Percentiles rank a stretch among this genome's conserved stretches.
Evolutionary conservation across 2,329 filamentous ascomycete species (phyloP).

Genomic region (Fusarium siculi): DNA sequence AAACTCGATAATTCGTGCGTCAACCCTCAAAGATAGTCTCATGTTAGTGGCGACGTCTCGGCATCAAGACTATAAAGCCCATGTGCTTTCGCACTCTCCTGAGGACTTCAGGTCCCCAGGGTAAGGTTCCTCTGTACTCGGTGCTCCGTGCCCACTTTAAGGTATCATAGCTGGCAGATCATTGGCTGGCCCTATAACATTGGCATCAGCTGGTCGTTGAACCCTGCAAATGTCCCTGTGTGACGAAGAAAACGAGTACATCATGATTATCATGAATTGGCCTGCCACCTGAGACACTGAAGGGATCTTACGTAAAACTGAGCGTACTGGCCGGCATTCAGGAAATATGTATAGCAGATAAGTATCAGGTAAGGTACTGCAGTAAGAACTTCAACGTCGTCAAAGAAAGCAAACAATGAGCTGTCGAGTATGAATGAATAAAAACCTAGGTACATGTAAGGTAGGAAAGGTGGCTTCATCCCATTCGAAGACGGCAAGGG

Average conservation of each 20-base stretch:
- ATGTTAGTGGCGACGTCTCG: neutral
- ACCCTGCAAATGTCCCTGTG: constrained; percentile 9
- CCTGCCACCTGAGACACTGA: neutral
- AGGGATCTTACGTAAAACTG: neutral
- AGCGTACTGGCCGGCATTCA: neutral
- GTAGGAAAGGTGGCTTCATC: neutral
- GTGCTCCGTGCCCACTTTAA: constrained; percentile 13
- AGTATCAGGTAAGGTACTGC: neutral
- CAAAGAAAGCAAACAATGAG: neutral
- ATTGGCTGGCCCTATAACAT: constrained; percentile 37
- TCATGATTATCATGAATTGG: constrained; percentile 20
- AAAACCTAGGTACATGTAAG: neutral
- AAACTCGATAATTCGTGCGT: neutral
- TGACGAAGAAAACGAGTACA: neutral
- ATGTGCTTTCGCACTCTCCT: neutral
- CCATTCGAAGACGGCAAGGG: neutral
- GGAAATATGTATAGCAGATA: neutral
- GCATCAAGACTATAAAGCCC: neutral
- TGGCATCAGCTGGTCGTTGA: constrained; percentile 21
- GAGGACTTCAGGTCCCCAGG: neutral
- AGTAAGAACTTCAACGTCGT: neutral
- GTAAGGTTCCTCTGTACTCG: neutral
- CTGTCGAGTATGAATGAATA: neutral
- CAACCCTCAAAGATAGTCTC: neutral
- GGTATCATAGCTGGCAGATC: neutral